A percentile compares a stretch with the other conserved stretches of the same genome.
Conservation (phyloP, 2,329 filamentous ascomycete genomes). For the Truncatella angustata region DNA sequence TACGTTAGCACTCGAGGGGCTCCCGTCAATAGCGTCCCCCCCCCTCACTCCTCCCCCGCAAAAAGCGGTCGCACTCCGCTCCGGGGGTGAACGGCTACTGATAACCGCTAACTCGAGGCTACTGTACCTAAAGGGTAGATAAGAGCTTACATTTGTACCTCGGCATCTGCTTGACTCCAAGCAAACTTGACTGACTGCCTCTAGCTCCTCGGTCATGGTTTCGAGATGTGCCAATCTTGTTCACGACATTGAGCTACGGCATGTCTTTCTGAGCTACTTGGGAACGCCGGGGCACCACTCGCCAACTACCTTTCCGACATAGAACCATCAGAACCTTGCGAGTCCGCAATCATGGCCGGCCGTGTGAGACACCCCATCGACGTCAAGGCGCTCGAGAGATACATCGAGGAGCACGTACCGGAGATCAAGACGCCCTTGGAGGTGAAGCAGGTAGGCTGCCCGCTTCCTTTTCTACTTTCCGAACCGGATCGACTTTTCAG, state of each 20-base stretch:
- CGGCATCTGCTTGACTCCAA: background rate
- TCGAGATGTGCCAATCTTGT: too few species aligned
- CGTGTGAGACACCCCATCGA: constrained; percentile 89
- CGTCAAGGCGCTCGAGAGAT: constrained; percentile 72
- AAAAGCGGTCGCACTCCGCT: background rate
- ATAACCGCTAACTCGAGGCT: background rate
- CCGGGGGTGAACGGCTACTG: background rate
- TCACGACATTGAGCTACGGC: too few species aligned
- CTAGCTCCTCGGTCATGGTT: background rate
- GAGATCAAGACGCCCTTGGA: constrained; percentile 80
- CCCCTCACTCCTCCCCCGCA: constrained; percentile 9
- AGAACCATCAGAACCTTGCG: background rate
- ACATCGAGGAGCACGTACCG: constrained; percentile 75
- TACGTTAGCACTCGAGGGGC: too few species aligned
- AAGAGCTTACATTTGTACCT: constrained; percentile 1
- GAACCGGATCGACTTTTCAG: background rate
- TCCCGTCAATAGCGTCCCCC: too few species aligned
- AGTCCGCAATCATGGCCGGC: constrained; percentile 67
- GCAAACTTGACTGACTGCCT: background rate
- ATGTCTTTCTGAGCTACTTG: too few species aligned
- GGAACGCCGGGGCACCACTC: too few species aligned
- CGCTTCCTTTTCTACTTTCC: background rate
- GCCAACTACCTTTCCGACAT: too few species aligned
- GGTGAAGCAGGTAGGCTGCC: constrained; percentile 72
- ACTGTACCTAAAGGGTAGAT: background rate